These are phyloP conservation scores for Chaetomiaceae sp. DNA, from an alignment of 2,329 filamentous ascomycete species.

Conservation along the genomic window DNA sequence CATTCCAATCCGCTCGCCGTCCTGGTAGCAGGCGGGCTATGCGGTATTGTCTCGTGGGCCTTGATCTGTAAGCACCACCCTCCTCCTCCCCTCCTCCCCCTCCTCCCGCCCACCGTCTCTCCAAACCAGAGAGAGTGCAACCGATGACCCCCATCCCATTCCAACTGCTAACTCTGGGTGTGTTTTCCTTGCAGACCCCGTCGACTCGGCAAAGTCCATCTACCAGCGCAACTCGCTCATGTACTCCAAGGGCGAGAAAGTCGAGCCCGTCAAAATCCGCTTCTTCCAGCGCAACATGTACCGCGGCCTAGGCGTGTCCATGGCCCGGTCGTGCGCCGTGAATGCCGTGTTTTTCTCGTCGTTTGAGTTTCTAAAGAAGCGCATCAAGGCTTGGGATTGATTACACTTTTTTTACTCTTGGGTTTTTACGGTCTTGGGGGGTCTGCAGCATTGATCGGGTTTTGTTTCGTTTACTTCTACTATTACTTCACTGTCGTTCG, in stretches of 20 bases:
- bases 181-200: conserved; percentile 49
- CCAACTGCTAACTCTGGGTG: neutral
- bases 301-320: conserved; percentile 75
- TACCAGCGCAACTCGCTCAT: conserved; percentile 79
- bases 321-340: conserved; percentile 74
- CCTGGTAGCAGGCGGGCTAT: conserved; percentile 71
- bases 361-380: conserved; percentile 78
- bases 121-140: too few relatives aligned
- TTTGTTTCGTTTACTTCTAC: neutral
- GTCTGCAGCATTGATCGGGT: too few relatives aligned
- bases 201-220: conserved; percentile 80
- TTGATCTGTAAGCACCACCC: conserved; percentile 57
- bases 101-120: neutral
- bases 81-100: neutral
- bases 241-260: conserved; percentile 59
- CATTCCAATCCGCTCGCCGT: conserved; percentile 78
- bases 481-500: neutral
- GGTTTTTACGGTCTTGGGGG: too few relatives aligned
- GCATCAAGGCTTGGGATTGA: conserved; percentile 51
- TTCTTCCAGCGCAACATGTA: conserved; percentile 79
- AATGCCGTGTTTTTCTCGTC: conserved; percentile 89
- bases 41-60: conserved; percentile 80
- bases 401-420: neutral
- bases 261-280: conserved; percentile 67
- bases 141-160: too few relatives aligned